Evolutionary conservation across 2,329 filamentous ascomycete genomes (phyloP).

Genomic region (Sclerotinia nivalis): DNA sequence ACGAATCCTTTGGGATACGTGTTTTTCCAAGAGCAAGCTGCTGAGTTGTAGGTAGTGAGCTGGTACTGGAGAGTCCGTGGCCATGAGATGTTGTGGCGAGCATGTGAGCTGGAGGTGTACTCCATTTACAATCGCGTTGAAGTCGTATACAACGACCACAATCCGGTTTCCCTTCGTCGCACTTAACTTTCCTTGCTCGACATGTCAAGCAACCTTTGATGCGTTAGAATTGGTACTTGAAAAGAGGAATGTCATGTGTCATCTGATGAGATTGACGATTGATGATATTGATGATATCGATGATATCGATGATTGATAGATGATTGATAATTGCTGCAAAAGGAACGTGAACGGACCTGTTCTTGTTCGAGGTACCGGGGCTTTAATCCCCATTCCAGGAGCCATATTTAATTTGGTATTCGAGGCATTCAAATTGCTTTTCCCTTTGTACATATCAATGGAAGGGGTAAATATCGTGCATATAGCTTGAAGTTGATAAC

Average conservation of each 20-base stretch:
- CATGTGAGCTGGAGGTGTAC: conserved; percentile 22
- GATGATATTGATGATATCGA: neutral
- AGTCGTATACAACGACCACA: conserved; percentile 49
- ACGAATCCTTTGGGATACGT: conserved; percentile 34
- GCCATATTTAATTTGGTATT: conserved; percentile 30
- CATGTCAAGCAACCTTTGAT: conserved; percentile 61
- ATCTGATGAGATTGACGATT: neutral
- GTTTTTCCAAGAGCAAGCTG: conserved; percentile 21
- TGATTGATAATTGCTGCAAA: neutral
- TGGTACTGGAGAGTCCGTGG: conserved; percentile 12
- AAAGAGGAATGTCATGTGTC: neutral
- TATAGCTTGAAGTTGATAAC: neutral
- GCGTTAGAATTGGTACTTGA: conserved; percentile 14
- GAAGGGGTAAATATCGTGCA: neutral
- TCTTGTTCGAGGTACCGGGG: conserved; percentile 38
- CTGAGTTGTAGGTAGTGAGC: conserved; percentile 19
- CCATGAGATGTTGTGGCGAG: conserved; percentile 22
- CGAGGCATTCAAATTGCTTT: conserved; percentile 10
- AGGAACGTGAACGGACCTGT: conserved; percentile 32
- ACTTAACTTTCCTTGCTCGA: conserved; percentile 70
- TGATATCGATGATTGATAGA: neutral
- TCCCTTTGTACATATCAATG: conserved; percentile 18
- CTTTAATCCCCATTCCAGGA: conserved; percentile 39
- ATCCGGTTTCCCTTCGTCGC: conserved; percentile 65
- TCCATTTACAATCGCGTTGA: conserved; percentile 38